These are phyloP conservation scores for Urostyla sp. DNA, from an alignment of 73 alveolate genomes.

Conservation along the genomic window DNA sequence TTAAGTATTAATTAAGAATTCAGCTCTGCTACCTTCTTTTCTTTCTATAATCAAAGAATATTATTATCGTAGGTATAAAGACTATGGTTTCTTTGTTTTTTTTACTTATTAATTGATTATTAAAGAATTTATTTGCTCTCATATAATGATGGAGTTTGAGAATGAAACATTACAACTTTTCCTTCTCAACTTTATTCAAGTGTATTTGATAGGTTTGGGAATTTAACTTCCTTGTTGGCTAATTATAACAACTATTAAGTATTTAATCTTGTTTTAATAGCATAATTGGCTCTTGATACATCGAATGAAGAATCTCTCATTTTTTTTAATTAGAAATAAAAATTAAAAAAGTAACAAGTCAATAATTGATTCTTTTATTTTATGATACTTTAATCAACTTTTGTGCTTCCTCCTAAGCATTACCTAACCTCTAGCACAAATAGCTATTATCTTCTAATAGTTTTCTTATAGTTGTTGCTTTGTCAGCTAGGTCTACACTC, in stretches of 20 bases:
- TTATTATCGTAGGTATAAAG: too few relatives aligned
- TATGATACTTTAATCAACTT: slow-evolving; percentile 9
- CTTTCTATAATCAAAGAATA: too few relatives aligned
- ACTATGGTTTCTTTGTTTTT: too few relatives aligned
- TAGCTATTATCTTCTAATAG: slow-evolving; percentile 53
- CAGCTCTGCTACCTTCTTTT: too few relatives aligned
- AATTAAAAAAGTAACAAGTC: background rate
- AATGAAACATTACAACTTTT: too few relatives aligned
- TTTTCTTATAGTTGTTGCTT: slow-evolving; percentile 51
- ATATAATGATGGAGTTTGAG: too few relatives aligned
- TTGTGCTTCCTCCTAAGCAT: slow-evolving; percentile 50
- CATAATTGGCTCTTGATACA: too few relatives aligned
- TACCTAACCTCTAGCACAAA: slow-evolving; percentile 30
- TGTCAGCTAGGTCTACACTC: slow-evolving; percentile 63
- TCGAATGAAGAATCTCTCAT: background rate
- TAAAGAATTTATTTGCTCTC: too few relatives aligned
- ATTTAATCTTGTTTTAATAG: too few relatives aligned
- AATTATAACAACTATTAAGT: background rate
- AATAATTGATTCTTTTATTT: slow-evolving; percentile 4
- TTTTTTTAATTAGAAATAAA: slow-evolving; percentile 14
- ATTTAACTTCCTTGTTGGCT: background rate
- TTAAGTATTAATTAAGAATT: too few relatives aligned
- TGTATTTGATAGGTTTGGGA: background rate
- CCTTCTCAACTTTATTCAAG: too few relatives aligned
- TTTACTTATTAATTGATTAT: too few relatives aligned